phyloP scores from a whole-genome alignment of 768 basidiomycete genomes.

The Amyloporia xantha region DNA sequence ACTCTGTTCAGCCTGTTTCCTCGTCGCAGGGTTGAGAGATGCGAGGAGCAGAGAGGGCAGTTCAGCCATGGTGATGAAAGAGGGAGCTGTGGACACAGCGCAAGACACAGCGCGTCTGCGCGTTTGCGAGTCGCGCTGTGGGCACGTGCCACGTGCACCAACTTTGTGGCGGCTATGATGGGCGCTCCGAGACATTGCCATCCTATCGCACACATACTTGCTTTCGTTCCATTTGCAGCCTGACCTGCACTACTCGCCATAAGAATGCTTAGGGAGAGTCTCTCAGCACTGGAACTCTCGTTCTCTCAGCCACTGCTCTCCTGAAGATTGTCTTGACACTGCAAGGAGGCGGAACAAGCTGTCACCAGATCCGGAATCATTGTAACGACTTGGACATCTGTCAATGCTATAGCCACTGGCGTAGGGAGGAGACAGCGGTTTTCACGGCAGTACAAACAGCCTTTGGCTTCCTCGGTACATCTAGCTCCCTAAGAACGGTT shows the following conservation, averaged over 20 bases:
- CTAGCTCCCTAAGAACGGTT: no score
- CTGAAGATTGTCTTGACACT: no score
- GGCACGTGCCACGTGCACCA: neutral
- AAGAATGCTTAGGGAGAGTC: no score
- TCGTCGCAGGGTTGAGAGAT: conserved; percentile 58
- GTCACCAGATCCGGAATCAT: neutral
- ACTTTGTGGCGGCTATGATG: neutral
- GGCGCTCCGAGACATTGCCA: neutral
- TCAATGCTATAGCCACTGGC: neutral
- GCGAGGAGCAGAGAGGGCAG: conserved; percentile 64
- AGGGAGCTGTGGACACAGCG: neutral
- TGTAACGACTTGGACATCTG: neutral
- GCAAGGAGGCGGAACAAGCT: neutral
- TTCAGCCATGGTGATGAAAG: conserved; percentile 45
- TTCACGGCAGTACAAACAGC: neutral
- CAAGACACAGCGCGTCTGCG: neutral
- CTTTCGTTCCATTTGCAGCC: no score
- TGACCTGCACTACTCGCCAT: no score
- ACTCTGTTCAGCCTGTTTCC: conserved; percentile 78
- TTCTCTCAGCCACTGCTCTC: no score
- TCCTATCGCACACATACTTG: no score
- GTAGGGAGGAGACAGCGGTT: neutral
- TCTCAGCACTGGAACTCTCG: no score
- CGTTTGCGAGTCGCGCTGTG: neutral
- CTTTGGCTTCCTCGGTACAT: neutral